Evolutionary conservation across 2,329 filamentous ascomycete genomes (phyloP).

Genomic region (Pseudocercospora fijiensis): DNA sequence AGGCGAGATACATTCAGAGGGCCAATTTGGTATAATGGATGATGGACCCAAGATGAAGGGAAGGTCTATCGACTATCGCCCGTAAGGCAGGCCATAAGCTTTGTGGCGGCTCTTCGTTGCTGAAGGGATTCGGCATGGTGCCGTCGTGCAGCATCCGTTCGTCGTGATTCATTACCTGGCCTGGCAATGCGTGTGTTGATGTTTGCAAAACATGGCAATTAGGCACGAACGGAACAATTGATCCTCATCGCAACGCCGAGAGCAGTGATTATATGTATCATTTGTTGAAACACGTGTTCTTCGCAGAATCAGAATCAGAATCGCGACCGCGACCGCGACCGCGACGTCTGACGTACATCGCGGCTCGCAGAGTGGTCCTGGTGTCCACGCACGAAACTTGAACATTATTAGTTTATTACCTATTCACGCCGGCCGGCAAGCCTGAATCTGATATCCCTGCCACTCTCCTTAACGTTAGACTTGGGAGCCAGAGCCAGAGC

Average conservation of each 20-base stretch:
- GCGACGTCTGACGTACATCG: neutral
- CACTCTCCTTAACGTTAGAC: no score
- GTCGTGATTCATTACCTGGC: no score
- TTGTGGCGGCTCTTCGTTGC: neutral
- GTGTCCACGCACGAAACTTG: no score
- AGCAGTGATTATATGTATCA: neutral
- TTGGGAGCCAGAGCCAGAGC: no score
- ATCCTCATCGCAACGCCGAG: neutral
- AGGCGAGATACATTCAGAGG: no score
- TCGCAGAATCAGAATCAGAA: neutral
- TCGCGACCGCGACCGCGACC: neutral
- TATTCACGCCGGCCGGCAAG: neutral
- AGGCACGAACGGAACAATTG: neutral
- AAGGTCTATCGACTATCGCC: no score
- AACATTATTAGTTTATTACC: no score
- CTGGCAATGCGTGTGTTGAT: neutral
- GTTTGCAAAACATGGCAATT: neutral
- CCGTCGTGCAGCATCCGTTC: neutral
- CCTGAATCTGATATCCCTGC: neutral
- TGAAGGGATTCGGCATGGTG: neutral
- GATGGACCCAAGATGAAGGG: no score
- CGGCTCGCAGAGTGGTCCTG: neutral
- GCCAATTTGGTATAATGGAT: no score
- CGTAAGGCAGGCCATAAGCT: neutral
- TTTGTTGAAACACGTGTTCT: neutral